A percentile compares a stretch with the other conserved stretches of the same genome.
These are phyloP conservation scores for Cercophora scortea DNA, from an alignment of 495 filamentous ascomycete genomes.

Conservation along the genomic window DNA sequence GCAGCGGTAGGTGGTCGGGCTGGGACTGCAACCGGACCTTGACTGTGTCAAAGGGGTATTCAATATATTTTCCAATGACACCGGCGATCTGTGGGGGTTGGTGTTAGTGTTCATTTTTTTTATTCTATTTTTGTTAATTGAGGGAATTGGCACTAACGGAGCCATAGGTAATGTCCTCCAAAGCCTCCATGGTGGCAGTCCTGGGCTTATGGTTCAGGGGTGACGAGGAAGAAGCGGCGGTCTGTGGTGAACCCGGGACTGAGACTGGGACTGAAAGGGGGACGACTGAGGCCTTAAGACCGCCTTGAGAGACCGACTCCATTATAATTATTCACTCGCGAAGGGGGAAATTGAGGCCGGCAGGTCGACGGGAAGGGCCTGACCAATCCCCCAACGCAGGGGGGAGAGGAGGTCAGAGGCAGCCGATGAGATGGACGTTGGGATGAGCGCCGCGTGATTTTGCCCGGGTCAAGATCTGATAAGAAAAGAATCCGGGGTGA, in stretches of 20 bases:
- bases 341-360: neutral
- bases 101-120: neutral
- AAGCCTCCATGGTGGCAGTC: conserved; percentile 53
- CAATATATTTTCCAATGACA: conserved; percentile 87
- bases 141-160: conserved; percentile 51
- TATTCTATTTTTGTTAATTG: neutral
- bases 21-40: conserved; percentile 81
- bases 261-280: conserved; percentile 5
- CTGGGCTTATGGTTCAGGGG: conserved; percentile 8
- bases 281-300: conserved; percentile 1
- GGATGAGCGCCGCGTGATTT: too few relatives aligned
- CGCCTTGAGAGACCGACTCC: conserved; percentile 5
- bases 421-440: neutral
- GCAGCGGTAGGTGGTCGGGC: conserved; percentile 71
- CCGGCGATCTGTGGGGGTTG: conserved; percentile 58
- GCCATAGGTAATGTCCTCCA: conserved; percentile 77
- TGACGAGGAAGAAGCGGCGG: conserved; percentile 6
- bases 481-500: neutral
- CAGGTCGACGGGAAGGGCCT: conserved; percentile 2
- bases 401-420: neutral
- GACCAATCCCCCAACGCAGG: neutral
- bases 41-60: conserved; percentile 97
- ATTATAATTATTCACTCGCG: conserved; percentile 1
- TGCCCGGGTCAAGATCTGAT: too few relatives aligned
- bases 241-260: neutral